Conservation (phyloP, 371 early-diverging fungal genomes). For the Syncephalastrum sp. region DNA sequence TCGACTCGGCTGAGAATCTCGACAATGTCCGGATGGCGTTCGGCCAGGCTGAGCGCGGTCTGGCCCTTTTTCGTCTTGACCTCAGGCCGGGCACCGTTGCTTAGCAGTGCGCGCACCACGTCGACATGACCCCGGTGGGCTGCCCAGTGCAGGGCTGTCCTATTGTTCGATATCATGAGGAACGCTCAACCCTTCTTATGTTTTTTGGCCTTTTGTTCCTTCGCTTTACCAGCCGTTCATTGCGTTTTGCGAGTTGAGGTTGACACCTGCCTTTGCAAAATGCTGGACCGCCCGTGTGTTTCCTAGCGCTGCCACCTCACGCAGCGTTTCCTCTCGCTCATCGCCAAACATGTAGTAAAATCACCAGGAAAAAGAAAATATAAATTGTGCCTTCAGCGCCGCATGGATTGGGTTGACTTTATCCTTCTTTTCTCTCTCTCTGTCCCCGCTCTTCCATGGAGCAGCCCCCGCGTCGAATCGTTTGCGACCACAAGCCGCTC, state of each 20-base stretch:
- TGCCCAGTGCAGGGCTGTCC: constrained; percentile 78
- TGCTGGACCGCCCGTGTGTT: constrained; percentile 67
- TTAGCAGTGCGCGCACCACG: constrained; percentile 50
- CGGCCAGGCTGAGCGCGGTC: constrained; percentile 59
- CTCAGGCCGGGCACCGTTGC: constrained; percentile 55
- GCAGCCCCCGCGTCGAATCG: too few species aligned
- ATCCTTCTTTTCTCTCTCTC: too few species aligned
- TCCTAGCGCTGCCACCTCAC: constrained; percentile 76
- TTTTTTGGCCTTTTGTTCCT: neutral
- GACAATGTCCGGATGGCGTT: constrained; percentile 36
- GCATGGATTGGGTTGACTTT: too few species aligned
- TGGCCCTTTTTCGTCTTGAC: constrained; percentile 57
- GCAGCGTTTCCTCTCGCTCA: constrained; percentile 61
- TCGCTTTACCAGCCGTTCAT: constrained; percentile 67
- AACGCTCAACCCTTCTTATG: neutral
- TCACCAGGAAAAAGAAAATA: neutral
- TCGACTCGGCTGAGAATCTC: constrained; percentile 35
- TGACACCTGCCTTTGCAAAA: constrained; percentile 59
- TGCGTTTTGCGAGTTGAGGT: constrained; percentile 61
- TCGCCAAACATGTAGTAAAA: constrained; percentile 32
- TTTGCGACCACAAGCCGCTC: constrained; percentile 56
- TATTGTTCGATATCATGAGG: constrained; percentile 18
- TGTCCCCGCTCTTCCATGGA: too few species aligned
- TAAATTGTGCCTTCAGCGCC: too few species aligned
- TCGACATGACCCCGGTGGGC: constrained; percentile 59